A percentile compares a stretch with the other conserved stretches of the same genome.
Evolutionary conservation across 2,329 filamentous ascomycete species (phyloP).

Genomic region (Myriangium duriaei): DNA sequence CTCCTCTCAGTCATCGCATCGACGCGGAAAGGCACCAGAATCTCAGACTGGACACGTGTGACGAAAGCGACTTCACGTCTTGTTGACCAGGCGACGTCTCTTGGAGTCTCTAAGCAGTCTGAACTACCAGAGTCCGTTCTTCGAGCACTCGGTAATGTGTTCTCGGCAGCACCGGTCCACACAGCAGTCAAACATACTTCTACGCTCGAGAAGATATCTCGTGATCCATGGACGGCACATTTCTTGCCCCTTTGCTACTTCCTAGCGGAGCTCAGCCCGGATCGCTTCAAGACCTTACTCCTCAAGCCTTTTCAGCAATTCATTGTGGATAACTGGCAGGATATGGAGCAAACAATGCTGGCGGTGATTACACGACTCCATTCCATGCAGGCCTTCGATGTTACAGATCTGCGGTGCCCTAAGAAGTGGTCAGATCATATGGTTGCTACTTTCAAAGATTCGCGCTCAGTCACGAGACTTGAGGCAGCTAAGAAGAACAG

Average conservation of each 20-base stretch:
- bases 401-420: conserved; percentile 30
- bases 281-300: conserved; percentile 67
- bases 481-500: not conserved
- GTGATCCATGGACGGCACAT: conserved; percentile 52
- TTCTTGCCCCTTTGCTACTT: conserved; percentile 81
- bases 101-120: conserved; percentile 24
- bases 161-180: conserved; percentile 69
- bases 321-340: conserved; percentile 58
- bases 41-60: conserved; percentile 58
- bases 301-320: conserved; percentile 77
- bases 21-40: conserved; percentile 67
- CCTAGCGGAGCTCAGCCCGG: conserved; percentile 58
- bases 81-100: conserved; percentile 16
- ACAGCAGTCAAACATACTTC: conserved; percentile 59
- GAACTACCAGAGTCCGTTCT: conserved; percentile 22
- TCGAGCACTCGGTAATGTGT: conserved; percentile 46
- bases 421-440: conserved; percentile 51
- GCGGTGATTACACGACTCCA: conserved; percentile 53
- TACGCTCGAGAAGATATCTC: conserved; percentile 51
- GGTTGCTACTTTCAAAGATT: conserved; percentile 7
- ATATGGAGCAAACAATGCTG: conserved; percentile 56
- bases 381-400: conserved; percentile 38
- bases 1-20: conserved; percentile 59
- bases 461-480: too few species aligned
- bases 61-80: conserved; percentile 33